A percentile compares a stretch with the other conserved stretches of the same genome.
Evolutionary conservation across 169 alveolate species (phyloP).

Genomic region (Cryptosporidium ryanae): DNA sequence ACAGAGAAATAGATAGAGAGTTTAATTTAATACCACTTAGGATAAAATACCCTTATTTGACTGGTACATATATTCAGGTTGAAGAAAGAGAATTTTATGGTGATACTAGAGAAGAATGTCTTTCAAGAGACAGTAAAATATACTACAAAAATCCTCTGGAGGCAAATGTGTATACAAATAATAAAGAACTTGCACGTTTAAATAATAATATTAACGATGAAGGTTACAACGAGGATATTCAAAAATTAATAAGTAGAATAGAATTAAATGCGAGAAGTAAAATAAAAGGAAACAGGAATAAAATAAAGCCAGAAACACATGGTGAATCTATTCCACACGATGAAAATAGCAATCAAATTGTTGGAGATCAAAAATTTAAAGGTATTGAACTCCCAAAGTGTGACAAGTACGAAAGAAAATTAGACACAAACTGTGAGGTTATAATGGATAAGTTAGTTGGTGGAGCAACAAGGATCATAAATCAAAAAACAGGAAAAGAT

Average conservation of each 20-base stretch:
- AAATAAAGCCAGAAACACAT: not conserved
- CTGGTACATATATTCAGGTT: constrained; percentile 50
- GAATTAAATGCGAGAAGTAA: not conserved
- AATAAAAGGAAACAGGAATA: not conserved
- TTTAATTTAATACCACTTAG: constrained; percentile 29
- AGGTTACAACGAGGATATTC: too few species aligned
- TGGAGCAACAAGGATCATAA: constrained; percentile 37
- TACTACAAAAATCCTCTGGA: too few species aligned
- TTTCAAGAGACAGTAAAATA: too few species aligned
- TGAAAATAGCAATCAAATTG: not conserved
- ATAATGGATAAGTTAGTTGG: constrained; percentile 23
- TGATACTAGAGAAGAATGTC: not conserved
- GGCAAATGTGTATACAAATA: too few species aligned
- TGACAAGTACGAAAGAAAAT: not conserved
- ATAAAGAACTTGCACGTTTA: too few species aligned
- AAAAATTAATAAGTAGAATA: not conserved
- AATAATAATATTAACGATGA: not conserved
- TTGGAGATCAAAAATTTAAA: not conserved
- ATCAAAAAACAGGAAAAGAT: not conserved
- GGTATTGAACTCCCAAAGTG: not conserved
- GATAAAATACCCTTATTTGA: constrained; percentile 61
- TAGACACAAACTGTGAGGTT: not conserved
- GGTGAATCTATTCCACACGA: not conserved
- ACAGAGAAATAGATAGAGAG: not conserved
- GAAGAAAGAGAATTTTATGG: not conserved